Conservation (phyloP, 208 protist species). For the Strigomonas galati region DNA sequence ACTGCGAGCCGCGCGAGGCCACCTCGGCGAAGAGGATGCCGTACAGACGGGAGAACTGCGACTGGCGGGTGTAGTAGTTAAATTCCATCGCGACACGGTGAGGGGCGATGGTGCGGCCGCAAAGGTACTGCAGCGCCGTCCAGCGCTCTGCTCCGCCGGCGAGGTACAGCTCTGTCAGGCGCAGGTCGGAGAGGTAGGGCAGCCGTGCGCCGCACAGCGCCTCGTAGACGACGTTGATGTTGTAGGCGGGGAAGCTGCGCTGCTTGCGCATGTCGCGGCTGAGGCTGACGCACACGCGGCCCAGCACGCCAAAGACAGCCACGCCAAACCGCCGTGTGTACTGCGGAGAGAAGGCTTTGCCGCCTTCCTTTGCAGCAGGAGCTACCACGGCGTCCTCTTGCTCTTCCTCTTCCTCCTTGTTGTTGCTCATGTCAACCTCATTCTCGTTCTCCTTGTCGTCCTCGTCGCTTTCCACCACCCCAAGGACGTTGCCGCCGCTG, state of each 20-base stretch:
- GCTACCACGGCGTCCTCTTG: not conserved
- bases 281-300: slow-evolving; percentile 60
- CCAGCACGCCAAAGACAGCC: slow-evolving; percentile 37
- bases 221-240: slow-evolving; percentile 48
- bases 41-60: slow-evolving; percentile 76
- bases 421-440: not conserved
- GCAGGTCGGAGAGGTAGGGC: slow-evolving; percentile 62
- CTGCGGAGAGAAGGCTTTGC: not conserved
- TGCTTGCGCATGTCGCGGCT: slow-evolving; percentile 60
- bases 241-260: slow-evolving; percentile 51
- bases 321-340: slow-evolving; percentile 24
- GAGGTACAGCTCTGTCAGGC: slow-evolving; percentile 43
- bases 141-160: slow-evolving; percentile 15
- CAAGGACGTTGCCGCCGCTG: not conserved
- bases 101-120: slow-evolving; percentile 30
- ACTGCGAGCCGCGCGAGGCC: slow-evolving; percentile 79
- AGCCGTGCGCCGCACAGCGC: slow-evolving; percentile 46
- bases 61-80: slow-evolving; percentile 50
- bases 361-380: not conserved
- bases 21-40: slow-evolving; percentile 77
- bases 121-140: slow-evolving; percentile 53
- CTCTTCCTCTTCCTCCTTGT: slow-evolving; percentile 3
- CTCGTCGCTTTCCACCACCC: slow-evolving; percentile 9
- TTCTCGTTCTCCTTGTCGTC: not conserved
- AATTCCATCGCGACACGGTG: slow-evolving; percentile 61